A percentile compares a stretch with the other conserved stretches of the same genome.
Evolutionary conservation across 2,329 filamentous ascomycete species (phyloP).

Genomic region (Colletotrichum musae): DNA sequence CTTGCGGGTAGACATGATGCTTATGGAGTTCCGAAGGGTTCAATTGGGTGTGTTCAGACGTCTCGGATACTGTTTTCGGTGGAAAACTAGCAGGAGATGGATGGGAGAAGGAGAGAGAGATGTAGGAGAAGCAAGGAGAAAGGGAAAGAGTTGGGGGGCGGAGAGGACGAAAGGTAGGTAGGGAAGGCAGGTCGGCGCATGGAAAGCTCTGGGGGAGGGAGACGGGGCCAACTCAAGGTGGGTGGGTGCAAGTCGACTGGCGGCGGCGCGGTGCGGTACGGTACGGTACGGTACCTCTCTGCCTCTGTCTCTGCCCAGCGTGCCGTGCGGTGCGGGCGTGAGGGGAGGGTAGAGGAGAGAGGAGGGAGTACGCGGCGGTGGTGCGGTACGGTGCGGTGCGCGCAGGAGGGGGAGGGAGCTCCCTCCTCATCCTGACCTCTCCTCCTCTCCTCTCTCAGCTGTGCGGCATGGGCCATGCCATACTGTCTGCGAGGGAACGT

Average conservation of each 20-base stretch:
- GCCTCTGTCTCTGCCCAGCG: too few species aligned
- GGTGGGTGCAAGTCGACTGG: slow-evolving; percentile 38
- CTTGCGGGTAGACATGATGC: slow-evolving; percentile 65
- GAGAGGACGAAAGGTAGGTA: slow-evolving; percentile 31
- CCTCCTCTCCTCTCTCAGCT: slow-evolving; percentile 25
- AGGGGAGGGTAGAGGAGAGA: slow-evolving; percentile 22
- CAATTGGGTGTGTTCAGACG: slow-evolving; percentile 46
- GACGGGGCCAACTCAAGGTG: slow-evolving; percentile 35
- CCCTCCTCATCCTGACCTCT: slow-evolving; percentile 14
- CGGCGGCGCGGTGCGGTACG: slow-evolving; percentile 21
- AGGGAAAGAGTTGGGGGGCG: slow-evolving; percentile 37
- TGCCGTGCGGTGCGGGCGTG: slow-evolving; percentile 29
- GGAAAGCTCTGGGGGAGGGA: slow-evolving; percentile 39
- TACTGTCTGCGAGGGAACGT: slow-evolving; percentile 37
- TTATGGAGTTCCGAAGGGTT: slow-evolving; percentile 35
- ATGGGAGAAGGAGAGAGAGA: slow-evolving; percentile 26
- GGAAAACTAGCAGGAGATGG: slow-evolving; percentile 15
- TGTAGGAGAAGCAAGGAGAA: slow-evolving; percentile 37
- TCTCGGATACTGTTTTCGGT: not conserved
- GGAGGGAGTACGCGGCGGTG: slow-evolving; percentile 30
- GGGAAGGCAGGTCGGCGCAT: slow-evolving; percentile 40
- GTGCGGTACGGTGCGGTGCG: slow-evolving; percentile 30
- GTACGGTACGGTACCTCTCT: slow-evolving; percentile 2
- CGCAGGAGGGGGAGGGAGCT: slow-evolving; percentile 34
- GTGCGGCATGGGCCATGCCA: slow-evolving; percentile 26